phyloP scores from a whole-genome alignment of 768 basidiomycete genomes.

The Sporobolomyces pararoseus region DNA sequence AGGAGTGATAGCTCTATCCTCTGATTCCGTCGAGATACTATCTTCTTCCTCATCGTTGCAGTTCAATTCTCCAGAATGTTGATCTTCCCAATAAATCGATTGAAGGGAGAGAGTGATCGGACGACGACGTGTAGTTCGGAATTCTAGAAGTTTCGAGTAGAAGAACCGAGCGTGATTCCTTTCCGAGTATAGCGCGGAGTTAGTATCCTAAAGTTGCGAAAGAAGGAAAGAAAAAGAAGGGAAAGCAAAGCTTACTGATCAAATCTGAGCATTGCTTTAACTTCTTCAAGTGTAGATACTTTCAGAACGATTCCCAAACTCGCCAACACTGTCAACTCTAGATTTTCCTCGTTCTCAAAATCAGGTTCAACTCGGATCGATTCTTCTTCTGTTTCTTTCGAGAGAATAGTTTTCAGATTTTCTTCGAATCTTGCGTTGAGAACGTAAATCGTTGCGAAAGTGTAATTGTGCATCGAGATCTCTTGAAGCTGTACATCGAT shows the following conservation, averaged over 20 bases:
- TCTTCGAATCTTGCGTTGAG: background rate
- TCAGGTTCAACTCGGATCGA: background rate
- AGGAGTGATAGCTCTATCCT: background rate
- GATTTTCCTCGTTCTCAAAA: background rate
- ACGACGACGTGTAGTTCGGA: background rate
- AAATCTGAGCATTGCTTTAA: background rate
- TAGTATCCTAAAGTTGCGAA: no score
- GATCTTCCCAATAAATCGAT: no score
- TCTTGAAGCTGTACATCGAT: constrained; percentile 66
- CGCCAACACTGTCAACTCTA: background rate
- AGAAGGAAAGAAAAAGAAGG: no score
- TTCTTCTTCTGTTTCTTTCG: background rate
- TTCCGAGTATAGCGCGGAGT: no score
- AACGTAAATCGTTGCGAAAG: constrained; percentile 47
- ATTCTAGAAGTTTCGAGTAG: constrained; percentile 17
- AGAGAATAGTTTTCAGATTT: background rate
- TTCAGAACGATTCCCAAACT: constrained; percentile 8
- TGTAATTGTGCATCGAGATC: constrained; percentile 75
- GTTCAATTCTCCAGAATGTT: no score
- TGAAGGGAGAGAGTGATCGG: background rate
- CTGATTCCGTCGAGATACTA: no score
- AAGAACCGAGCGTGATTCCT: constrained; percentile 18
- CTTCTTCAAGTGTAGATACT: background rate
- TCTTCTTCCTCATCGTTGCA: no score
- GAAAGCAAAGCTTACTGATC: constrained; percentile 1